phyloP scores from a whole-genome alignment of 768 basidiomycete genomes.

The Suillus clintonianus region DNA sequence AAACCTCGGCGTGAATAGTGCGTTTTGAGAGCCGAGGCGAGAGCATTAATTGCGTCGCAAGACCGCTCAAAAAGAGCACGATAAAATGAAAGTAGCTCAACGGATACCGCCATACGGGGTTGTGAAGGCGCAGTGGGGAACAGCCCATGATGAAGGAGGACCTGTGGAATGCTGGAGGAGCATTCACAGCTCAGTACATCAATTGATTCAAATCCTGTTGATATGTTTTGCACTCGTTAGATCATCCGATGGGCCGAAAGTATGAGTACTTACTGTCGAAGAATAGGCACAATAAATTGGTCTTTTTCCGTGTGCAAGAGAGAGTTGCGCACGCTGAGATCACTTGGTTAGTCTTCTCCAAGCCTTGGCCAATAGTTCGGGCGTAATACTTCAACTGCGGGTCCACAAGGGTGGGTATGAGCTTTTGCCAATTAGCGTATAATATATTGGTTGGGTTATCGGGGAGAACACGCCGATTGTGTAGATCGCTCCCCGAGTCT shows the following conservation, averaged over 20 bases:
- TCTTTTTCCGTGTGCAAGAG: background rate
- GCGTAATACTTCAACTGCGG: background rate
- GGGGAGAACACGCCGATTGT: background rate
- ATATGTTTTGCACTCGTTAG: background rate
- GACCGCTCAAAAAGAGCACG: conserved; percentile 35
- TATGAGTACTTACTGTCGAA: background rate
- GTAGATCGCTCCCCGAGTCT: background rate
- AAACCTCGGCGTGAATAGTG: conserved; percentile 16
- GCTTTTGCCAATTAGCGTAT: background rate
- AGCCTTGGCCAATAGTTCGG: background rate
- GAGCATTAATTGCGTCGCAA: conserved; percentile 28
- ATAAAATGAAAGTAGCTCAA: conserved; percentile 37
- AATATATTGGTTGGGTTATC: background rate
- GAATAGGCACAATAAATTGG: background rate
- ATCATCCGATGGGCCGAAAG: background rate
- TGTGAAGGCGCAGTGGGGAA: conserved; percentile 33
- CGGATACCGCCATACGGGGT: conserved; percentile 16
- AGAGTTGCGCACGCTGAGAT: background rate
- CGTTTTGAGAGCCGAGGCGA: background rate
- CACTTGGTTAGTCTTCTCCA: background rate
- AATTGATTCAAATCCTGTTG: background rate
- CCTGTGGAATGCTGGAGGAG: background rate
- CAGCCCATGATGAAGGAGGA: conserved; percentile 21
- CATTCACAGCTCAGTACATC: background rate
- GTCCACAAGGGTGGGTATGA: background rate